phyloP scores from a whole-genome alignment of 257 asterid species.

The Cordia subcordata region DNA sequence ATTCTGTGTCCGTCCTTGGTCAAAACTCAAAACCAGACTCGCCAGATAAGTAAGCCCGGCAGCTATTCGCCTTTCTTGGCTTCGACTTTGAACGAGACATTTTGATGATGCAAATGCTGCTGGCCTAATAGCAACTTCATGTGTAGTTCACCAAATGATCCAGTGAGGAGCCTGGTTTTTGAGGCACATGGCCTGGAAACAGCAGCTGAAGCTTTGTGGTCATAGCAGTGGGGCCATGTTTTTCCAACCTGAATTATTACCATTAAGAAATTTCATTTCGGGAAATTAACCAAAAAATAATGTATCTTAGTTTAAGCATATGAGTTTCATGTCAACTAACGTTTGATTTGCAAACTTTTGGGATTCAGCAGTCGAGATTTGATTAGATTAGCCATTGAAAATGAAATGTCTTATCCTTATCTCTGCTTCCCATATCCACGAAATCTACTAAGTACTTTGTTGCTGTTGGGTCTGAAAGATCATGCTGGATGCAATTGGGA shows the following conservation, averaged over 20 bases:
- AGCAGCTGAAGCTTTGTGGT: constrained; percentile 69
- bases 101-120: constrained; percentile 19
- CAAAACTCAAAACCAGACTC: constrained; percentile 51
- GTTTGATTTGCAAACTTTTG: constrained; percentile 37
- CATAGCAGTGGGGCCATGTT: constrained; percentile 67
- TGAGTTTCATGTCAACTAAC: constrained; percentile 28
- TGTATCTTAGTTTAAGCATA: constrained; percentile 25
- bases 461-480: constrained; percentile 48
- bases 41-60: constrained; percentile 83
- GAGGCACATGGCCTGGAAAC: constrained; percentile 61
- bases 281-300: constrained; percentile 11
- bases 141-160: constrained; percentile 60
- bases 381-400: constrained; percentile 49
- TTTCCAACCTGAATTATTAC: background rate
- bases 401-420: constrained; percentile 59
- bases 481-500: constrained; percentile 18
- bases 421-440: constrained; percentile 48
- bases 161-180: constrained; percentile 56
- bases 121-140: constrained; percentile 39
- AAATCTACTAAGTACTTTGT: constrained; percentile 45
- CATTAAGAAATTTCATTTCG: constrained; percentile 4
- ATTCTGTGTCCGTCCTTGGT: too few species aligned
- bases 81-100: constrained; percentile 52
- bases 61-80: constrained; percentile 98
- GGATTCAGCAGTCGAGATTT: constrained; percentile 41